Conservation (phyloP, 225 moss, liverwort and hornwort species). For the Pleurozium schreberi region DNA sequence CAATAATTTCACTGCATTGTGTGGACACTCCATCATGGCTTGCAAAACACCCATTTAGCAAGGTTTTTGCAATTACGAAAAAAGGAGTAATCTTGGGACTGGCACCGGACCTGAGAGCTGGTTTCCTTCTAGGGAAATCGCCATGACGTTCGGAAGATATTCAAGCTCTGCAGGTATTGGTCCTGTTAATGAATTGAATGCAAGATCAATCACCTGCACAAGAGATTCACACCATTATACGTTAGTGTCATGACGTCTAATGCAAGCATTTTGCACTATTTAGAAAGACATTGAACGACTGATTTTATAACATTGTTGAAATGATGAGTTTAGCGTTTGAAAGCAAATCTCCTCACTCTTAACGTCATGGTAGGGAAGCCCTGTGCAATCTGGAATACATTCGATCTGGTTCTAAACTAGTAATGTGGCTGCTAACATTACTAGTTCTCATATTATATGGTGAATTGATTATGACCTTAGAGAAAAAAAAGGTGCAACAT, state of each 20-base stretch:
- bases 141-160: conserved; percentile 21
- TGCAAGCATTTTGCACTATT: not conserved
- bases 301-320: not conserved
- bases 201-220: conserved; percentile 47
- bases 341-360: not conserved
- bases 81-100: not conserved
- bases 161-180: conserved; percentile 46
- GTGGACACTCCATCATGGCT: not conserved
- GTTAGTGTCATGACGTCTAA: not conserved
- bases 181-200: conserved; percentile 53
- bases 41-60: not conserved
- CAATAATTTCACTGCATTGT: not conserved
- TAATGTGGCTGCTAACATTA: not conserved
- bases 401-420: not conserved
- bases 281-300: not conserved
- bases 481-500: not conserved
- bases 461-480: not conserved
- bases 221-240: not conserved
- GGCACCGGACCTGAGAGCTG: conserved; percentile 22
- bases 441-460: not conserved
- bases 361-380: not conserved
- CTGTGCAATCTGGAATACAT: not conserved
- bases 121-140: conserved; percentile 62
- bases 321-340: not conserved
- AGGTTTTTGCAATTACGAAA: not conserved